phyloP scores from a whole-genome alignment of 108 stramenopile genomes.

The Heterococcus sp. region DNA sequence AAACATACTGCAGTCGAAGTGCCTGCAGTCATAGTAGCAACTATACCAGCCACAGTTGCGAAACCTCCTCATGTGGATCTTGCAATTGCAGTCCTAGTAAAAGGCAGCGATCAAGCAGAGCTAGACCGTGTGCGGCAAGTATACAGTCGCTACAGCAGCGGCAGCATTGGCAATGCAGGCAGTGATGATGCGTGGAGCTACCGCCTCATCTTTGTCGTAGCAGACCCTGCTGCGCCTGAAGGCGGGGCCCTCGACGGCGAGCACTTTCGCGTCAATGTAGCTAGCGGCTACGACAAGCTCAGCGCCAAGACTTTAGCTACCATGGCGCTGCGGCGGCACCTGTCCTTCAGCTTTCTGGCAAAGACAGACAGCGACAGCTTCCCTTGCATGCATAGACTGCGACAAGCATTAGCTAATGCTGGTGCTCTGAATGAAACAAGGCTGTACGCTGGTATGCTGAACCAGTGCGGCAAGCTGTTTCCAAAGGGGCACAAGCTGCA shows the following conservation, averaged over 20 bases:
- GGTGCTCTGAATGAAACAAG: background rate
- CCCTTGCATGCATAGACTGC: conserved; percentile 18
- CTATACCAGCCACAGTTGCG: too few relatives aligned
- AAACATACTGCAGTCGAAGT: background rate
- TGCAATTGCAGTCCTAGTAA: conserved; percentile 29
- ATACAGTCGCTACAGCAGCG: conserved; percentile 10
- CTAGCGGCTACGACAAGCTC: conserved; percentile 19
- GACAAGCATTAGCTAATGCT: background rate
- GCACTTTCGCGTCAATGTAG: conserved; percentile 17
- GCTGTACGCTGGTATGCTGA: conserved; percentile 33
- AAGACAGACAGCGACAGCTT: conserved; percentile 43
- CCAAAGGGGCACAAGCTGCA: conserved; percentile 37
- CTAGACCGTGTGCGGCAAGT: conserved; percentile 14
- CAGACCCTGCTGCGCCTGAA: background rate
- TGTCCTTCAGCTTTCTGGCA: conserved; percentile 27
- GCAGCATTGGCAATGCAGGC: too few relatives aligned
- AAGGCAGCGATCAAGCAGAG: conserved; percentile 6
- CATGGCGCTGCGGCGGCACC: conserved; percentile 16
- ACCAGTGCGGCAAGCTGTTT: conserved; percentile 36
- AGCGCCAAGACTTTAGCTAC: conserved; percentile 30
- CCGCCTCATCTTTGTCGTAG: conserved; percentile 18
- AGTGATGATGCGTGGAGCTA: too few relatives aligned
- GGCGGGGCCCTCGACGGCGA: conserved; percentile 21
- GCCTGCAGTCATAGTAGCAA: background rate
- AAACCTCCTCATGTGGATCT: conserved; percentile 21